phyloP scores from a whole-genome alignment of 129 eudicot genomes.

The Centella asiatica region DNA sequence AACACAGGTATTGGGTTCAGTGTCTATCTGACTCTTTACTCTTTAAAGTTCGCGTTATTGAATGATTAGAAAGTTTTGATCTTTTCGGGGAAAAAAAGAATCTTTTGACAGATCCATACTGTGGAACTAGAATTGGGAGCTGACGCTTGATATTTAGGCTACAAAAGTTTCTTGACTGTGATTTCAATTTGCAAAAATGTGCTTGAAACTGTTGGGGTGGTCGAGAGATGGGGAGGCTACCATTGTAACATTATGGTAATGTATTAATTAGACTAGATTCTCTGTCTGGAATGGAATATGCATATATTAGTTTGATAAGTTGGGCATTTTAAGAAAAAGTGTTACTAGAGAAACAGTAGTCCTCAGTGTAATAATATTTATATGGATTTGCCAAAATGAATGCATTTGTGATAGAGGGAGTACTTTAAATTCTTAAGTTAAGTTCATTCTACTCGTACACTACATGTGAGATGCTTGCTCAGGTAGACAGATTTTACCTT shows the following conservation, averaged over 20 bases:
- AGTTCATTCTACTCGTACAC: too few relatives aligned
- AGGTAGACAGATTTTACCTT: too few relatives aligned
- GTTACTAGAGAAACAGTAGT: too few relatives aligned
- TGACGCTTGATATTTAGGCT: background rate
- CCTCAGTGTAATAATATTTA: too few relatives aligned
- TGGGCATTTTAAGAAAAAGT: background rate
- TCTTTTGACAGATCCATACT: background rate
- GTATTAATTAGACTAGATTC: background rate
- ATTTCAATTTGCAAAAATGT: background rate
- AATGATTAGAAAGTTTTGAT: background rate
- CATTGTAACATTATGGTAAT: background rate
- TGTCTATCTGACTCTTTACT: background rate
- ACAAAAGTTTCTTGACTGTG: background rate
- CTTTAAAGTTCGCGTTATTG: background rate
- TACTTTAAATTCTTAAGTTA: too few relatives aligned
- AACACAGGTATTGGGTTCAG: constrained; percentile 43
- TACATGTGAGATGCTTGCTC: background rate
- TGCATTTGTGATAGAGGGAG: background rate
- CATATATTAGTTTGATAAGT: too few relatives aligned
- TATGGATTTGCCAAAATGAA: too few relatives aligned
- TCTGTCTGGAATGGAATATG: too few relatives aligned
- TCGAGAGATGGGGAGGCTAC: background rate
- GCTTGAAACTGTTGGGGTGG: background rate
- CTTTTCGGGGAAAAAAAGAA: background rate
- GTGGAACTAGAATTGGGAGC: background rate